Evolutionary conservation across 2,329 filamentous ascomycete genomes (phyloP).

Genomic region (Fusarium humuli): DNA sequence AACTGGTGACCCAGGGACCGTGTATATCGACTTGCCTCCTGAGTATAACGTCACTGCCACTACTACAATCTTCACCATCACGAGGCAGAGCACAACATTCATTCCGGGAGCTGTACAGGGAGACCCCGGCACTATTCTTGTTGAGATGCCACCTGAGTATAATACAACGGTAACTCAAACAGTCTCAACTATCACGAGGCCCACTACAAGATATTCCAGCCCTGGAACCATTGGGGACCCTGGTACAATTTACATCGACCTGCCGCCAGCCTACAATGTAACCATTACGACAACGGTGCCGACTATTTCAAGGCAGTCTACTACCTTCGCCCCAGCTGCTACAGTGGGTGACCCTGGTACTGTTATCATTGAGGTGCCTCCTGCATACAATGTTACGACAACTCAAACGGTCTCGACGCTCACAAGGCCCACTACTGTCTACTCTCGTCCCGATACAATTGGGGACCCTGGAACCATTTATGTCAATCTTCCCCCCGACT

Average conservation of each 20-base stretch:
- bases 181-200: slow-evolving; percentile 4
- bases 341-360: slow-evolving; percentile 16
- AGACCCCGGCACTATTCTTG: slow-evolving; percentile 11
- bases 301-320: slow-evolving; percentile 8
- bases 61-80: slow-evolving; percentile 9
- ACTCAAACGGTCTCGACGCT: no score
- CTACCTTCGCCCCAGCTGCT: slow-evolving; percentile 6
- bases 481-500: no score
- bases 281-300: slow-evolving; percentile 15
- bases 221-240: slow-evolving; percentile 8
- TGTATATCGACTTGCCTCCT: slow-evolving; percentile 12
- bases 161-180: slow-evolving; percentile 15
- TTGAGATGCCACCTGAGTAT: slow-evolving; percentile 11
- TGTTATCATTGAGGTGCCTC: slow-evolving; percentile 6
- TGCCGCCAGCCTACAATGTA: slow-evolving; percentile 26
- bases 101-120: background rate
- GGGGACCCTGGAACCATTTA: background rate
- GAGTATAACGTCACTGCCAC: slow-evolving; percentile 20
- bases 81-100: slow-evolving; percentile 4
- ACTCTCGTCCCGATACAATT: background rate
- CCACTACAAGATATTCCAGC: slow-evolving; percentile 5
- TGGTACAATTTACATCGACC: slow-evolving; percentile 18
- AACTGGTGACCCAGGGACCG: slow-evolving; percentile 14
- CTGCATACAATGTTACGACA: slow-evolving; percentile 3
- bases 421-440: no score